Percentiles rank a stretch among this genome's conserved stretches.
Evolutionary conservation across 352 stramenopile species (phyloP).

Genomic region (Phytopythium boreale): DNA sequence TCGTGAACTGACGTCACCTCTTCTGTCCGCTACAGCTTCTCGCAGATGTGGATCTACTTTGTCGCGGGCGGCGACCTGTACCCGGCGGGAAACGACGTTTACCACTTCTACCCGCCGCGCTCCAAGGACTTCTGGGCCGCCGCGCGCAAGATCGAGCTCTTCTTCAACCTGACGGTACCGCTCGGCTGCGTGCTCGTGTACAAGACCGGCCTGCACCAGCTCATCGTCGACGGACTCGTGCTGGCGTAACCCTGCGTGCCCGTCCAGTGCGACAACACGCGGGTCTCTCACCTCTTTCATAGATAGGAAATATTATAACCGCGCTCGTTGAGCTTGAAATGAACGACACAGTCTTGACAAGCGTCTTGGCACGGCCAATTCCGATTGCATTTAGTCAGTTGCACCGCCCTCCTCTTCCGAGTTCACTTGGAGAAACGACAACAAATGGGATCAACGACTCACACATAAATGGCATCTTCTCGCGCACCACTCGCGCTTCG

Average conservation of each 20-base stretch:
- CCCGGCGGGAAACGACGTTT: conserved; percentile 33
- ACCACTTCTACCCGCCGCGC: conserved; percentile 41
- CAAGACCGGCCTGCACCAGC: conserved; percentile 24
- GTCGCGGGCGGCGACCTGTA: conserved; percentile 36
- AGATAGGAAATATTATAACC: background rate
- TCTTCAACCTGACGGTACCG: conserved; percentile 39
- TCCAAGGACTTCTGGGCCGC: conserved; percentile 39
- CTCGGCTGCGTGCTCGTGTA: conserved; percentile 28
- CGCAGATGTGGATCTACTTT: conserved; percentile 40
- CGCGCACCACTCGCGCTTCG: too few relatives aligned
- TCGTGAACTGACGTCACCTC: background rate
- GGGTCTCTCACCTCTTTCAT: background rate
- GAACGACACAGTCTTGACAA: too few relatives aligned
- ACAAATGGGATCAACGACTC: too few relatives aligned
- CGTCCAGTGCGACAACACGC: too few relatives aligned
- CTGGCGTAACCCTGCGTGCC: background rate
- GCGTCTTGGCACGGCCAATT: too few relatives aligned
- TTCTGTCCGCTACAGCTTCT: conserved; percentile 22
- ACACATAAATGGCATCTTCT: too few relatives aligned
- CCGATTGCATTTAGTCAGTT: too few relatives aligned
- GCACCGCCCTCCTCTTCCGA: too few relatives aligned
- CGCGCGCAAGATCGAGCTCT: conserved; percentile 40
- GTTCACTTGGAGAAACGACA: too few relatives aligned
- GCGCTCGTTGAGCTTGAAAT: too few relatives aligned
- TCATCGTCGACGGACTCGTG: conserved; percentile 27